Evolutionary conservation across 805 yeast species (phyloP).

Genomic region (Pichia occidentalis): DNA sequence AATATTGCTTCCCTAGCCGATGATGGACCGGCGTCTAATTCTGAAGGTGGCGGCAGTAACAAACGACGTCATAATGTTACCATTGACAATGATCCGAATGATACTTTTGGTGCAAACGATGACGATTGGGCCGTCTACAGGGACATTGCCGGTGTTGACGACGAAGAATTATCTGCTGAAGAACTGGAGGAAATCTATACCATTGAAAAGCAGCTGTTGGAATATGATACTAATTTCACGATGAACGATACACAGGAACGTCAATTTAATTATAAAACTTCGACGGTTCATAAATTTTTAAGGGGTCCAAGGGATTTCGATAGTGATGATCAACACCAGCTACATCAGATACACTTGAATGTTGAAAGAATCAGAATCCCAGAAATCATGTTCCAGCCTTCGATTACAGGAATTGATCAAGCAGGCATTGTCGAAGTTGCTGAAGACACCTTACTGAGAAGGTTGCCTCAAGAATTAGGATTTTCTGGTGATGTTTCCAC

Average conservation of each 20-base stretch:
- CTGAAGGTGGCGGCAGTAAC: slow-evolving; percentile 14
- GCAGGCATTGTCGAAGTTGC: slow-evolving; percentile 84
- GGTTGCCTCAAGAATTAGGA: slow-evolving; percentile 49
- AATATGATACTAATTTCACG: slow-evolving; percentile 79
- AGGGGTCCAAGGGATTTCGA: slow-evolving; percentile 89
- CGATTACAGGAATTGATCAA: slow-evolving; percentile 91
- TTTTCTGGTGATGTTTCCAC: slow-evolving; percentile 40
- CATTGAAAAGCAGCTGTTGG: slow-evolving; percentile 69
- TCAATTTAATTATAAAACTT: slow-evolving; percentile 78
- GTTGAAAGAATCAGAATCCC: slow-evolving; percentile 89
- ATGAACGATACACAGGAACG: slow-evolving; percentile 79
- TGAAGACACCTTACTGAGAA: slow-evolving; percentile 55
- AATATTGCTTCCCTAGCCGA: slow-evolving; percentile 84
- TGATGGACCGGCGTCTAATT: slow-evolving; percentile 30
- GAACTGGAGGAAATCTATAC: slow-evolving; percentile 53
- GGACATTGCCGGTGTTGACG: slow-evolving; percentile 67
- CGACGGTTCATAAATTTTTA: slow-evolving; percentile 71
- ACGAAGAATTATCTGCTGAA: slow-evolving; percentile 75
- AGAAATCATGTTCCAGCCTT: slow-evolving; percentile 87
- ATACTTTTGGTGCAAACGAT: slow-evolving; percentile 91
- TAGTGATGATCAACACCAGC: slow-evolving; percentile 74
- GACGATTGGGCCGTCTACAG: slow-evolving; percentile 93
- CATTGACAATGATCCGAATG: slow-evolving; percentile 86
- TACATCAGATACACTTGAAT: slow-evolving; percentile 85
- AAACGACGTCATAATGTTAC: slow-evolving; percentile 53